Base-by-base conservation (phyloP, 139 green algal species). In the Trebouxia sp. region DNA sequence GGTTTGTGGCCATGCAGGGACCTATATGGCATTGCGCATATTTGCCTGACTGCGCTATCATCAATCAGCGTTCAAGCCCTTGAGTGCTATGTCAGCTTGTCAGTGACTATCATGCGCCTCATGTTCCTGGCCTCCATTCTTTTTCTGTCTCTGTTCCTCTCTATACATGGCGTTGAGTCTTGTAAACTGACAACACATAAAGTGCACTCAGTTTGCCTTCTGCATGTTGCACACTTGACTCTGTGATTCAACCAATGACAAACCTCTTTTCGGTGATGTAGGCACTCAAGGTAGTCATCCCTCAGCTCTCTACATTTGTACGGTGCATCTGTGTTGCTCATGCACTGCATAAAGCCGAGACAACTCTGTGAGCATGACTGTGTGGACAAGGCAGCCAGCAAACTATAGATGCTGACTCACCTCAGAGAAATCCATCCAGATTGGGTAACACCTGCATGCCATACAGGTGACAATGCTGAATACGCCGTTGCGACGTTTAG, bases 201-300 rank as follows among this genome's bases (percentile, higher is more conserved):
- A 17, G 17, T 14, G 15, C 48, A 58, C 48, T n/a, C 14, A 58
- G 48, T 14, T n/a, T n/a, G n/a, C n/a, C n/a, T n/a, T n/a, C n/a
- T n/a, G n/a, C n/a, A n/a, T n/a, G n/a, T n/a, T n/a, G n/a, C n/a
- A n/a, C n/a, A n/a, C n/a, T n/a, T n/a, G n/a, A n/a, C n/a, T n/a
- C n/a, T n/a, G n/a, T n/a, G n/a, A n/a, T n/a, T 17, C 15, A 51
- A 17, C 9, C 38, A 45, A 10, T 43, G 8, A 37, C 83, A 78
- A 58, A 89, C 89, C 81, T 92, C 86, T 79, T 92, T 93, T 74
- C 90, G 81, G 78, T 94, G 90, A 67, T 92, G 89, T 45, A 94
- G 70, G 85, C 90, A 94, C 79, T 94, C 90, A 32, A 94, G 72
- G 67, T 94, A 94, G 80, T 94, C 90, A 28, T 93, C 85, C 11